Percentiles rank a stretch among this genome's conserved stretches.
Conservation (phyloP, 148 eudicot species). For the Cornus controversa region DNA sequence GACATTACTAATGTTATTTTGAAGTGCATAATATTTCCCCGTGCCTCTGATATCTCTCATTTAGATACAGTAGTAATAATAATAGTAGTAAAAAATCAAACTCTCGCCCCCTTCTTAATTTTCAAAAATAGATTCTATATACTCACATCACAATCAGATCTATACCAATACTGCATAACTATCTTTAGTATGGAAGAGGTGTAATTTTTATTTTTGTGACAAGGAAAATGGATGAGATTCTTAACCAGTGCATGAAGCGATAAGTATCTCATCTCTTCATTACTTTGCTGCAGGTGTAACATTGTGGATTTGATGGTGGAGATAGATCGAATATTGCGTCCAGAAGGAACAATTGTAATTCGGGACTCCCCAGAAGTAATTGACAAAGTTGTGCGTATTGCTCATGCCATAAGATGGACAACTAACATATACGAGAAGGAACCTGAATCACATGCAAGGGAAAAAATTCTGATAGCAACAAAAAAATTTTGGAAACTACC, state of each 20-base stretch:
- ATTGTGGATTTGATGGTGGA: constrained; percentile 91
- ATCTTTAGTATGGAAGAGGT: not conserved
- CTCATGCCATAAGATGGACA: constrained; percentile 74
- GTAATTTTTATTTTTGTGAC: no score
- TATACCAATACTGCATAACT: no score
- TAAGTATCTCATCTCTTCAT: not conserved
- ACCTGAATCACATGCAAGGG: constrained; percentile 72
- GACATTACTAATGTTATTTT: no score
- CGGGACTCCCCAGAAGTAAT: constrained; percentile 81
- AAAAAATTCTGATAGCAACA: constrained; percentile 77
- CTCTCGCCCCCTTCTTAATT: no score
- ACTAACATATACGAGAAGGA: constrained; percentile 71
- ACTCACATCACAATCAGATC: no score
- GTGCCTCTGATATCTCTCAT: no score
- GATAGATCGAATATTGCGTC: constrained; percentile 89
- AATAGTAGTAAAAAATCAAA: no score
- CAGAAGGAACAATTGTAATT: constrained; percentile 83
- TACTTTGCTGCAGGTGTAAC: constrained; percentile 61
- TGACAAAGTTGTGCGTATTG: constrained; percentile 67
- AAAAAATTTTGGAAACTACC: constrained; percentile 58
- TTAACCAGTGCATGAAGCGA: not conserved
- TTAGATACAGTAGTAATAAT: no score
- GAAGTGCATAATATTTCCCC: no score
- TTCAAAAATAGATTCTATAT: no score
- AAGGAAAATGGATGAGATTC: not conserved